Conservation (phyloP, 2,329 filamentous ascomycete species). For the Penicillium brasilianum region DNA sequence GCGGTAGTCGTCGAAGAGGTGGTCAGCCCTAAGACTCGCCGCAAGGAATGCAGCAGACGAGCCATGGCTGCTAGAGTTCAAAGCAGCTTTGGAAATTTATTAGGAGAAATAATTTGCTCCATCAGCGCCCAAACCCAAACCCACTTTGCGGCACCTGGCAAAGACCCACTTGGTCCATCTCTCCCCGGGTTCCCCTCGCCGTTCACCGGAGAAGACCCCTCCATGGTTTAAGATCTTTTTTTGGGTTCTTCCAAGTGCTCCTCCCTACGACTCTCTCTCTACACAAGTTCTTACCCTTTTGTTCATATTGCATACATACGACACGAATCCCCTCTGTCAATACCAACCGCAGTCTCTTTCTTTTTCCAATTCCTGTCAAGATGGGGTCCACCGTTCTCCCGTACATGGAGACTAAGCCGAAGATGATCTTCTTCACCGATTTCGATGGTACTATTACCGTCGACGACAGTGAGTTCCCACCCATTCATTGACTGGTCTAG, state of each 20-base stretch:
- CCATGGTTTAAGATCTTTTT: constrained; percentile 11
- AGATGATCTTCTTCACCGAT: constrained; percentile 98
- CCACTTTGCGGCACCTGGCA: constrained; percentile 13
- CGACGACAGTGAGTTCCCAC: constrained; percentile 61
- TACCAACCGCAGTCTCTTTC: background rate
- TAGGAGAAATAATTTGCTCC: constrained; percentile 20
- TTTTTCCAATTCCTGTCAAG: constrained; percentile 12
- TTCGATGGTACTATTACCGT: constrained; percentile 96
- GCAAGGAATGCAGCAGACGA: constrained; percentile 41
- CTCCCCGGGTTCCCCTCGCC: constrained; percentile 19
- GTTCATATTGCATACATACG: background rate
- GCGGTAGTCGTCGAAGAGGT: constrained; percentile 18
- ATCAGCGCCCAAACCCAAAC: constrained; percentile 9
- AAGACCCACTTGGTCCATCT: constrained; percentile 19
- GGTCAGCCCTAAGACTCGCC: constrained; percentile 36
- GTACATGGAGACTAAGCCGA: constrained; percentile 65
- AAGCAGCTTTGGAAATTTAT: constrained; percentile 13
- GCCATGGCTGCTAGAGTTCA: constrained; percentile 34
- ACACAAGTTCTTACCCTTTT: background rate
- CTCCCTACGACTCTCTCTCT: background rate
- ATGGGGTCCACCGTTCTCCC: constrained; percentile 44
- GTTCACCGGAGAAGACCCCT: constrained; percentile 21
- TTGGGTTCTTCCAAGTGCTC: constrained; percentile 8
- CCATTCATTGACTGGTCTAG: background rate
- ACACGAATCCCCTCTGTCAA: background rate